Evolutionary conservation across 495 filamentous ascomycete species (phyloP), one percentile per base, ranked within the genome.

Genomic region (Talaromyces wortmannii): DNA sequence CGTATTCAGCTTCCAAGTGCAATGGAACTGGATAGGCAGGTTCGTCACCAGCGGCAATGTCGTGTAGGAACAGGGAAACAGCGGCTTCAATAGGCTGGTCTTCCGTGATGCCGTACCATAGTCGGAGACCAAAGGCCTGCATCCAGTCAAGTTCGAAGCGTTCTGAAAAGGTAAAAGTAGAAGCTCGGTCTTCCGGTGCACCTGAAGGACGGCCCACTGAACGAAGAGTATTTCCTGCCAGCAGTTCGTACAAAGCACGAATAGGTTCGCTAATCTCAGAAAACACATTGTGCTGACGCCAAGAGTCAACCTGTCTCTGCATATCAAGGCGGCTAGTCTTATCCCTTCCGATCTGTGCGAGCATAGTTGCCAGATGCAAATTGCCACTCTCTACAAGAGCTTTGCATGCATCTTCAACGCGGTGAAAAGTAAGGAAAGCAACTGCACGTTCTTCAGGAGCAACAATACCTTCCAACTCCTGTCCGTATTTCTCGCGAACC

Each of bases 131-230:
- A 65, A 98, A 96, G 1, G 90, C 86, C 59, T 94, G 90, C 67
- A 87, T 82, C 94, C 94, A 98, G 65, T 95, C 86, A 32, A 98
- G 74, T 7, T 84, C 81, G 63, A 97, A 98, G 13, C 83, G 82
- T 57, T 87, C 79, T 5, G 89, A 85, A 53, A 97, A 85, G 40
- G 81, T 76, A 59, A 97, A 96, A 0, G 83, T 83, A 13, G 79
- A 79, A 7, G 85, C 80, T 47, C 86, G 81, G 68, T 96, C 87
- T 66, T 98, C 94, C 2, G 83, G 59, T 7, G 78, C 82, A 50
- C 82, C 83, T 6, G 59, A 62, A 0, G 72, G 62, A 55, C 86
- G 84, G 17, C 94, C 92, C 43, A 91, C 83, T 54, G 88, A 90
- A 42, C 84, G 79, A 55, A 88, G 84, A 29, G 88, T 81, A 58